phyloP scores from a whole-genome alignment of 345 rosid species.

The Eucalyptus curtisii region DNA sequence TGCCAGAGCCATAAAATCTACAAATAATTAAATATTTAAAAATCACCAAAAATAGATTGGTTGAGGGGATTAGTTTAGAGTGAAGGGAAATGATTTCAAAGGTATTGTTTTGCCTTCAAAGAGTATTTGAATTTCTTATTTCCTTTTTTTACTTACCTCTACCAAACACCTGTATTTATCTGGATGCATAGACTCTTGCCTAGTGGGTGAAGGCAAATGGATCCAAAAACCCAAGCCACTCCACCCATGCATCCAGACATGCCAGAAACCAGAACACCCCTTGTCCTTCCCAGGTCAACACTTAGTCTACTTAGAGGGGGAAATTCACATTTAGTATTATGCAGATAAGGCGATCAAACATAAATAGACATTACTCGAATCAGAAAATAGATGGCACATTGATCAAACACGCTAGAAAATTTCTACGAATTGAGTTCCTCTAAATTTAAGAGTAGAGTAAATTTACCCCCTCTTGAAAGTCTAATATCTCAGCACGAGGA shows the following conservation, averaged over 20 bases:
- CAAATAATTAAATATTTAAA: too few species aligned
- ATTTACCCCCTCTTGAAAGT: neutral
- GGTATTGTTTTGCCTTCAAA: neutral
- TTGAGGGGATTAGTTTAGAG: neutral
- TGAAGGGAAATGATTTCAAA: too few species aligned
- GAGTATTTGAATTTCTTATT: neutral
- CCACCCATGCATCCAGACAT: neutral
- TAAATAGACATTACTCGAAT: neutral
- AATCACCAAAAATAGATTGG: neutral
- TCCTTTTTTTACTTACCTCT: neutral
- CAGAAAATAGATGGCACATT: neutral
- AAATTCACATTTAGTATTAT: neutral
- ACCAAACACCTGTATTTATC: neutral
- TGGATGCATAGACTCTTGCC: neutral
- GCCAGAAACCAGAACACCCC: neutral
- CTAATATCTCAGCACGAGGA: neutral
- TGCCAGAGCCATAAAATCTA: neutral
- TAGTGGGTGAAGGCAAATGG: neutral
- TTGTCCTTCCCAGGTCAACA: neutral
- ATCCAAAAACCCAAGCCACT: neutral
- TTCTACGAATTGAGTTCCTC: accelerated
- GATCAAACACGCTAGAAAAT: neutral
- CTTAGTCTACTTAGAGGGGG: neutral
- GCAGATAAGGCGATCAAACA: neutral
- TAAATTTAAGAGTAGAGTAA: too few species aligned